These are phyloP conservation scores for Mycena olivaceomarginata DNA, from an alignment of 768 basidiomycete species.

Conservation along the genomic window DNA sequence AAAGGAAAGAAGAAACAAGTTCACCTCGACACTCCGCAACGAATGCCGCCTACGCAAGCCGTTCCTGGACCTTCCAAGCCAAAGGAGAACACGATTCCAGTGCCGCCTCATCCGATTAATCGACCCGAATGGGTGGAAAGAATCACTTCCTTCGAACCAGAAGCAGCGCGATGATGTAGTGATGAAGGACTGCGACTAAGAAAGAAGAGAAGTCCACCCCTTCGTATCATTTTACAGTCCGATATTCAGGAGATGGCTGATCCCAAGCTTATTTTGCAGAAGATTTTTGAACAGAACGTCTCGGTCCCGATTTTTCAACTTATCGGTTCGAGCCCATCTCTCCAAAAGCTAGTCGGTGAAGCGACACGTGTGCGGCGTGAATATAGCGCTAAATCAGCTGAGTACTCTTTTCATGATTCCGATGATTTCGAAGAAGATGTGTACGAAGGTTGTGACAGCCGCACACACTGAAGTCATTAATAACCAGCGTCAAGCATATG, in stretches of 20 bases:
- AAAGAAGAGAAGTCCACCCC: not conserved
- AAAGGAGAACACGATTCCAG: not conserved
- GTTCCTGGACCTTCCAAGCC: not conserved
- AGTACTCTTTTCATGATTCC: not conserved
- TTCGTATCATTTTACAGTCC: slow-evolving; percentile 29
- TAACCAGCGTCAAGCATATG: not conserved
- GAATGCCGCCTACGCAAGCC: not conserved
- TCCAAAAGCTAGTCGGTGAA: not conserved
- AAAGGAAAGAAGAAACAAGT: slow-evolving; percentile 10
- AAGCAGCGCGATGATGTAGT: slow-evolving; percentile 5
- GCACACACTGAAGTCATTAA: too few species aligned
- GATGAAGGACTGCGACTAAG: slow-evolving; percentile 21
- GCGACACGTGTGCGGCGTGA: not conserved
- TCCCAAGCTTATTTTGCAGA: not conserved
- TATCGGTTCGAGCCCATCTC: too few species aligned
- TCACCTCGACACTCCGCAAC: not conserved
- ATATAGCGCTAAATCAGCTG: not conserved
- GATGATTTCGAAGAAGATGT: too few species aligned
- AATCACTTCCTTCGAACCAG: not conserved
- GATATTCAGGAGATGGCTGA: slow-evolving; percentile 29
- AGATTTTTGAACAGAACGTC: not conserved
- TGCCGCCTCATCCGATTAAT: slow-evolving; percentile 23
- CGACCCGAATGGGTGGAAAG: slow-evolving; percentile 27
- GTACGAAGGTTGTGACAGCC: too few species aligned
- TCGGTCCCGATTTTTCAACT: too few species aligned